Conservation (phyloP, 2,329 filamentous ascomycete species). For the Onygena corvina region DNA sequence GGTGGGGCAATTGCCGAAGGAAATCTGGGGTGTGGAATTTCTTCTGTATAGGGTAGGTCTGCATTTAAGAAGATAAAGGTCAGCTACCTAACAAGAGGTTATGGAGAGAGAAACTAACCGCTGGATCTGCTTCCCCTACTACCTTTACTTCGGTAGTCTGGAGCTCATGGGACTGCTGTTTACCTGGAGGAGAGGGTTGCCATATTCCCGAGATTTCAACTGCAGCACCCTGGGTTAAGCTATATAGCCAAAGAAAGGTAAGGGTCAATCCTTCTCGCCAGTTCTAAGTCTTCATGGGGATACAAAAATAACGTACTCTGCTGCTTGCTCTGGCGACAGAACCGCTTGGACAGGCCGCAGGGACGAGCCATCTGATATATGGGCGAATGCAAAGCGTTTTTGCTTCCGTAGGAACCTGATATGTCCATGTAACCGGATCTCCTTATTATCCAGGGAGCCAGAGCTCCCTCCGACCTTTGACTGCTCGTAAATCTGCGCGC, state of each 20-base stretch:
- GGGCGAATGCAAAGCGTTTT: conserved; percentile 71
- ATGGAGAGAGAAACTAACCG: conserved; percentile 43
- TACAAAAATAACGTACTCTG: conserved; percentile 50
- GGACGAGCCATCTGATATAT: conserved; percentile 78
- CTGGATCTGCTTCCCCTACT: conserved; percentile 65
- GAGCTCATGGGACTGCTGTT: conserved; percentile 66
- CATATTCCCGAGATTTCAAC: conserved; percentile 67
- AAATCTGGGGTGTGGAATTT: conserved; percentile 89
- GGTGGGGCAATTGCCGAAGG: conserved; percentile 74
- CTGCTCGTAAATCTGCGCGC: conserved; percentile 29
- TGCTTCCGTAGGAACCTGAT: conserved; percentile 76
- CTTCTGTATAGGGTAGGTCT: conserved; percentile 91
- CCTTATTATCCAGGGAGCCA: conserved; percentile 26
- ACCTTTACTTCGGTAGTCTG: conserved; percentile 58
- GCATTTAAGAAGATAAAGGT: conserved; percentile 10
- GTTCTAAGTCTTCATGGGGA: neutral
- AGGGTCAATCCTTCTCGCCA: neutral
- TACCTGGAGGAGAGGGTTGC: conserved; percentile 54
- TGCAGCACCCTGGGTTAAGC: conserved; percentile 68
- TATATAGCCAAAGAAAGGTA: conserved; percentile 30
- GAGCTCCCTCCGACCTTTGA: conserved; percentile 18
- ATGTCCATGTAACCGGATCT: conserved; percentile 59
- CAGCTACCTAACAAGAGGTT: neutral
- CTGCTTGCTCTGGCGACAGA: conserved; percentile 56
- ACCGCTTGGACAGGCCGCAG: conserved; percentile 69